Conservation (phyloP, 345 rosid species). For the Salix caprea region DNA sequence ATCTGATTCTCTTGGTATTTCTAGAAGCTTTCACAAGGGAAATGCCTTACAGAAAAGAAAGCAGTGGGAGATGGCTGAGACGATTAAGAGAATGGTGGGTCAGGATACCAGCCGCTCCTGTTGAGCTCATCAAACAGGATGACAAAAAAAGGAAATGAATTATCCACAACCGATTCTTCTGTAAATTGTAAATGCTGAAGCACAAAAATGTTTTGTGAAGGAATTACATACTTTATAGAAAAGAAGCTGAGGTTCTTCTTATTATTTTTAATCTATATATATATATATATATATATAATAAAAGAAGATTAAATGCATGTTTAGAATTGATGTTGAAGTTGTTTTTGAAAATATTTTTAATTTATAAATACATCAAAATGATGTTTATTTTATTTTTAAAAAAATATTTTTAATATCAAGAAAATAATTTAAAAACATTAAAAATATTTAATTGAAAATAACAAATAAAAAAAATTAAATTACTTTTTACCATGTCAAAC, state of each 20-base stretch:
- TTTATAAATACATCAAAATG: no score
- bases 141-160: slow-evolving; percentile 60
- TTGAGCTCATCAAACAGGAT: slow-evolving; percentile 55
- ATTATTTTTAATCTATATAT: no score
- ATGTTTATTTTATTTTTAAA: no score
- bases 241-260: not conserved
- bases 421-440: no score
- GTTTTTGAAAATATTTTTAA: no score
- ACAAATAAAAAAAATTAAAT: no score
- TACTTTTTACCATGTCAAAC: no score
- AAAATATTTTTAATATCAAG: no score
- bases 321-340: no score
- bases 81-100: slow-evolving; percentile 94
- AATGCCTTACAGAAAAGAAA: slow-evolving; percentile 66
- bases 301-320: no score
- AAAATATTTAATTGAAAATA: no score
- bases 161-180: slow-evolving; percentile 7
- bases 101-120: slow-evolving; percentile 86
- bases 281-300: no score
- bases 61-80: slow-evolving; percentile 55
- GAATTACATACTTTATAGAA: not conserved
- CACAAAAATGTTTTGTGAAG: not conserved
- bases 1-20: slow-evolving; percentile 44
- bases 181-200: slow-evolving; percentile 8
- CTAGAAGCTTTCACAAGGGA: slow-evolving; percentile 79